These are phyloP conservation scores for Cercospora berteroae DNA, from an alignment of 2,329 filamentous ascomycete genomes.

Conservation along the genomic window DNA sequence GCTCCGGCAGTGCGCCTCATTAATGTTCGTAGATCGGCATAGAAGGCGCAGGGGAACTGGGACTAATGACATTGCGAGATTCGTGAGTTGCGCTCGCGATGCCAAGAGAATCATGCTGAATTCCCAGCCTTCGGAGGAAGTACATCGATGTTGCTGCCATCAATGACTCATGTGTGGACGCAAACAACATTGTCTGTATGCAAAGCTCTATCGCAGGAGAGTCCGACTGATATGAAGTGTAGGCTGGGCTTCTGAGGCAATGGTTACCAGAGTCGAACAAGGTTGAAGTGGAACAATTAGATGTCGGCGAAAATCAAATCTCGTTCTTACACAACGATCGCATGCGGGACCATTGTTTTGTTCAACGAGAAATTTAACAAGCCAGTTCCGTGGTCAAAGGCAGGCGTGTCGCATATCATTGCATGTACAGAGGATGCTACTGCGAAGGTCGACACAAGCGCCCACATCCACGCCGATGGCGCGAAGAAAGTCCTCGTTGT, in stretches of 20 bases:
- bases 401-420: not conserved
- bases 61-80: not conserved
- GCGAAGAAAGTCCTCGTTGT: not conserved
- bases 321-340: not conserved
- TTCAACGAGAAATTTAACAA: not conserved
- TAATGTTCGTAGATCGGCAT: not conserved
- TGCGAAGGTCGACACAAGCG: not conserved
- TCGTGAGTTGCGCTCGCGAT: not conserved
- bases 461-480: not conserved
- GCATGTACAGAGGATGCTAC: not conserved
- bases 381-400: not conserved
- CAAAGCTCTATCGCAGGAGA: not conserved
- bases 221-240: not conserved
- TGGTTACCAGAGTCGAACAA: not conserved
- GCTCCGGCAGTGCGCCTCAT: not conserved
- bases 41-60: not conserved
- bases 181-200: not conserved
- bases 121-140: not conserved
- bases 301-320: not conserved
- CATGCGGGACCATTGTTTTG: not conserved
- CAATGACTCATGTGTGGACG: not conserved
- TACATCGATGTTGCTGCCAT: not conserved
- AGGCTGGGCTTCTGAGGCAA: not conserved
- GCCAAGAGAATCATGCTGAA: not conserved
- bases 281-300: not conserved